Base-by-base conservation (phyloP, 2,329 filamentous ascomycete genomes). In the Monilinia aucupariae region DNA sequence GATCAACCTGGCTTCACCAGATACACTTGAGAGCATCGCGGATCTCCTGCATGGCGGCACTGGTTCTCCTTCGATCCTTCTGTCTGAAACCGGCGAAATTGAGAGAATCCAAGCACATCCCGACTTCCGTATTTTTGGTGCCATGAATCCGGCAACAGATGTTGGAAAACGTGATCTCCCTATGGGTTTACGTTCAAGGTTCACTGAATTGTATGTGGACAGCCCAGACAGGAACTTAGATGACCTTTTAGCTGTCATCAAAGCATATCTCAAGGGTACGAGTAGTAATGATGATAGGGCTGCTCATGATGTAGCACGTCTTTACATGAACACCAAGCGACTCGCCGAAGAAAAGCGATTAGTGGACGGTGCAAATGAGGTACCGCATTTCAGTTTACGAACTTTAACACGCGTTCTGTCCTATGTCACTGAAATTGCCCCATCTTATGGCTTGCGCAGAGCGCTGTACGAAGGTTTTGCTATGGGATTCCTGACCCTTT, bases 101-200 rank as follows among this genome's bases (percentile, higher is more conserved):
- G 91, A 97, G 75, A 85, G 92, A 67, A 87, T 99, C 43, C 82
- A 87, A 65, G 94, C 92, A 0, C 93, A 99, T 75, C 88, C 91
- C 0, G 87, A 96, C 67, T 99, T 99, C 75, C 87, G 94, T 47
- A 90, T 99, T 17, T 99, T 99, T 73, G 96, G 91, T 59, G 94
- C 96, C 34, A 99, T 99, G 94, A 99, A 99, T 72, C 94, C 94
- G 37, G 94, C 94, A 6, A 99, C 94, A 3, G 94, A 99, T 78
- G 87, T 97, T 62, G 94, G 96, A 65, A 99, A 99, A 77, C 88
- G 93, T 62, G 94, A 99, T 75, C 79, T 99, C 20, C 92, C 93
- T 0, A 86, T 90, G 61, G 92, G 93, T 1, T 85, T 97, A 50
- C 83, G 93, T 62, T 96, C 92, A 10, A 85, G 92, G 55, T 99